Evolutionary conservation across 1,284 basidiomycete species (phyloP).

Genomic region (Sphagnurus paluster): DNA sequence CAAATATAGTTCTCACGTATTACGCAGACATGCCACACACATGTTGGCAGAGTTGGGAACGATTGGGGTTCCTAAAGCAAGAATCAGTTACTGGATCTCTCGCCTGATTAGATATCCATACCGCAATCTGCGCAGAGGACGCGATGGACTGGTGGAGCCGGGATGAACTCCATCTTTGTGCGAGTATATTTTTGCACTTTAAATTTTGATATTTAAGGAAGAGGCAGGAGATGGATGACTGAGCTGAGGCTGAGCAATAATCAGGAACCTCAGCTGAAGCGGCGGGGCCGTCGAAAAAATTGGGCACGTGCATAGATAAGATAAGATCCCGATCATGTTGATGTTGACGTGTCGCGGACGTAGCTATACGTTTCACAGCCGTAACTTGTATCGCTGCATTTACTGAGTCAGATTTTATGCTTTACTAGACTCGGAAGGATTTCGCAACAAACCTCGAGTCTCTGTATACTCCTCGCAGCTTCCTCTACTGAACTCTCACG

Average conservation of each 20-base stretch:
- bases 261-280: no score
- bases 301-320: constrained; percentile 18
- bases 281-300: constrained; percentile 15
- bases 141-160: constrained; percentile 69
- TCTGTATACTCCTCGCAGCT: neutral
- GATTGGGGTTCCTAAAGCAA: constrained; percentile 79
- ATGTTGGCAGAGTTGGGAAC: constrained; percentile 95
- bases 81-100: constrained; percentile 10
- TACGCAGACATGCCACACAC: constrained; percentile 89
- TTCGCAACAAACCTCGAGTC: neutral
- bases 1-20: constrained; percentile 55
- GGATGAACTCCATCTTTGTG: constrained; percentile 67
- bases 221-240: constrained; percentile 11
- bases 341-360: constrained; percentile 17
- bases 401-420: neutral
- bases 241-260: no score
- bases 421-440: neutral
- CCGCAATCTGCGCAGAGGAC: constrained; percentile 85
- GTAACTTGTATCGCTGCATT: neutral
- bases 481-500: constrained; percentile 2
- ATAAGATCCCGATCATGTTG: constrained; percentile 14
- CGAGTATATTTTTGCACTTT: neutral
- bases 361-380: neutral
- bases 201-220: neutral
- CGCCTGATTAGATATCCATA: constrained; percentile 30